Conservation (phyloP, 495 filamentous ascomycete species). For the Hypomontagnella monticulosa region DNA sequence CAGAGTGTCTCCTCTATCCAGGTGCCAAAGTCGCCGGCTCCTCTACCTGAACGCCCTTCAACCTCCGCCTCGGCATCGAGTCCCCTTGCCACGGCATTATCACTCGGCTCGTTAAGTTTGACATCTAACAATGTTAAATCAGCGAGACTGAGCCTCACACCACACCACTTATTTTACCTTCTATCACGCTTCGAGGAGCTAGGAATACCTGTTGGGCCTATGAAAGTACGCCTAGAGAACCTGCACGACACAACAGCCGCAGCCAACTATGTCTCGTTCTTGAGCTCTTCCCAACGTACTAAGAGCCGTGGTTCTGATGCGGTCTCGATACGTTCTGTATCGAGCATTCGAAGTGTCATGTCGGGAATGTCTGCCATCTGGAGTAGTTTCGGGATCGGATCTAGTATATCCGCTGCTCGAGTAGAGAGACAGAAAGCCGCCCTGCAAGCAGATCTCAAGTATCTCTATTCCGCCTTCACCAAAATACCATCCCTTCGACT, state of each 20-base stretch:
- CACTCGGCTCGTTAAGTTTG: constrained; percentile 84
- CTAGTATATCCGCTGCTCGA: constrained; percentile 77
- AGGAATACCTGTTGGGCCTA: constrained; percentile 87
- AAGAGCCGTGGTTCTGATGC: constrained; percentile 82
- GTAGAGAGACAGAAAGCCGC: constrained; percentile 88
- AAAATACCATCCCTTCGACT: constrained; percentile 93
- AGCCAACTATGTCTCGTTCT: constrained; percentile 95
- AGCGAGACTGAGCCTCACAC: constrained; percentile 91
- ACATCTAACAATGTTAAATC: constrained; percentile 85
- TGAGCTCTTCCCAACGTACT: constrained; percentile 78
- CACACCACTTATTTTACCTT: constrained; percentile 96
- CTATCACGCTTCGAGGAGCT: constrained; percentile 94
- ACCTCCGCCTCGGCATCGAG: constrained; percentile 73
- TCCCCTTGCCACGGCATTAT: constrained; percentile 82
- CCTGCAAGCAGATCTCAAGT: constrained; percentile 85
- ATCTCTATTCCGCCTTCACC: constrained; percentile 97
- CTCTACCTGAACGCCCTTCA: constrained; percentile 61
- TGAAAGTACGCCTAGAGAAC: constrained; percentile 95
- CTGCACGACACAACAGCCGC: constrained; percentile 86
- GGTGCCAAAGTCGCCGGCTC: constrained; percentile 58
- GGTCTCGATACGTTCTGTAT: constrained; percentile 92
- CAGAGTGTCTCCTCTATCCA: constrained; percentile 61
- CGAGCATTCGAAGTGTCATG: constrained; percentile 97
- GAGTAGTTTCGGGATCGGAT: constrained; percentile 84
- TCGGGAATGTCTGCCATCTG: constrained; percentile 92